These are phyloP conservation scores for Citrullus colocynthis DNA, from an alignment of 306 rosid genomes.

Conservation along the genomic window DNA sequence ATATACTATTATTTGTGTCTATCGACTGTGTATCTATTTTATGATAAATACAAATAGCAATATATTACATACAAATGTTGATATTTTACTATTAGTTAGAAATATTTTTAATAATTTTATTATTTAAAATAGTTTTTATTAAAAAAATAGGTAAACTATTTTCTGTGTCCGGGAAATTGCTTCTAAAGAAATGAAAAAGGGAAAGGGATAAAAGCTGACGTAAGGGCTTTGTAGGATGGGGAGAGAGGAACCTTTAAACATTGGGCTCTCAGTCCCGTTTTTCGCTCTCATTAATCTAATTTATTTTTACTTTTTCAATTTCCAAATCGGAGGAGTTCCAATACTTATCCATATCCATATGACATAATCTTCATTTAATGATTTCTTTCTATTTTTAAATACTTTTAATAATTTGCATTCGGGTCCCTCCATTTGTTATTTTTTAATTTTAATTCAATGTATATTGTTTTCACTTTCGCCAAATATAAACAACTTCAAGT, in stretches of 20 bases:
- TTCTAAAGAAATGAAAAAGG: not conserved
- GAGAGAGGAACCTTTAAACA: not conserved
- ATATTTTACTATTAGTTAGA: too few species aligned
- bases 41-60: too few species aligned
- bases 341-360: not conserved
- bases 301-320: not conserved
- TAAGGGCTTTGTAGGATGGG: not conserved
- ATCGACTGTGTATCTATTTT: too few species aligned
- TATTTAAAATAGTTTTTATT: too few species aligned
- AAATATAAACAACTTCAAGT: too few species aligned
- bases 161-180: not conserved
- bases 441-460: not conserved
- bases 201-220: not conserved
- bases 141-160: too few species aligned
- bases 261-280: slow-evolving; percentile 8
- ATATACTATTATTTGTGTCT: too few species aligned
- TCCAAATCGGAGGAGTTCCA: not conserved
- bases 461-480: too few species aligned
- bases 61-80: too few species aligned
- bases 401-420: not conserved
- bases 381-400: not conserved
- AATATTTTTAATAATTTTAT: too few species aligned
- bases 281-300: not conserved
- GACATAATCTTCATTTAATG: not conserved
- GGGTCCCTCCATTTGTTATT: not conserved